A percentile compares a stretch with the other conserved stretches of the same genome.
phyloP scores from a whole-genome alignment of 2,329 filamentous ascomycete species.

The Botrytis deweyae region DNA sequence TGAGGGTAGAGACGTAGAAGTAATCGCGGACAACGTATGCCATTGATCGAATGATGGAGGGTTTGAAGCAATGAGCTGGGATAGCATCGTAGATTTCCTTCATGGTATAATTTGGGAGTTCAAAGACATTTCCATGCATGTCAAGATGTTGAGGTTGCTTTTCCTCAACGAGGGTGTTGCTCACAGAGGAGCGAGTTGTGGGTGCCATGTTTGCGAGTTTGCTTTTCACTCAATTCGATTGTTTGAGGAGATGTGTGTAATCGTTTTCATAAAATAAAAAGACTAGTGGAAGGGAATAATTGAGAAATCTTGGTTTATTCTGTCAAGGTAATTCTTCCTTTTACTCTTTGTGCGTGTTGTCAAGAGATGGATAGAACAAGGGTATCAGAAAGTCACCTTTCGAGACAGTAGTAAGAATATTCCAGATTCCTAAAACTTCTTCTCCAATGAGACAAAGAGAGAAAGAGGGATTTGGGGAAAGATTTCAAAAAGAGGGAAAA shows the following conservation, averaged over 20 bases:
- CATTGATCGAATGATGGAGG: conserved; percentile 53
- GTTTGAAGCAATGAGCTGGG: conserved; percentile 62
- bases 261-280: background rate
- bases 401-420: background rate
- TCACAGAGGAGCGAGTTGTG: conserved; percentile 14
- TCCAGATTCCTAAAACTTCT: background rate
- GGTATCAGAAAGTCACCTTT: background rate
- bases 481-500: background rate
- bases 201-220: conserved; percentile 1
- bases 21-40: conserved; percentile 60
- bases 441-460: background rate
- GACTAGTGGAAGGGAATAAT: background rate
- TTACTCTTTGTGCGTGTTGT: background rate
- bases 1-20: conserved; percentile 50
- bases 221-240: background rate
- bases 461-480: background rate
- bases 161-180: background rate
- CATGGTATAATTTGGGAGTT: conserved; percentile 40
- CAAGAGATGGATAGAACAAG: background rate
- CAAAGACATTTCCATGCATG: conserved; percentile 39
- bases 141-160: conserved; percentile 41
- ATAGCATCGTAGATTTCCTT: conserved; percentile 49
- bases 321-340: background rate
- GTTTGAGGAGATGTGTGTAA: background rate
- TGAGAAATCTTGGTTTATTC: background rate